Conservation (phyloP, 352 stramenopile species). For the Elongisporangium senticosum region DNA sequence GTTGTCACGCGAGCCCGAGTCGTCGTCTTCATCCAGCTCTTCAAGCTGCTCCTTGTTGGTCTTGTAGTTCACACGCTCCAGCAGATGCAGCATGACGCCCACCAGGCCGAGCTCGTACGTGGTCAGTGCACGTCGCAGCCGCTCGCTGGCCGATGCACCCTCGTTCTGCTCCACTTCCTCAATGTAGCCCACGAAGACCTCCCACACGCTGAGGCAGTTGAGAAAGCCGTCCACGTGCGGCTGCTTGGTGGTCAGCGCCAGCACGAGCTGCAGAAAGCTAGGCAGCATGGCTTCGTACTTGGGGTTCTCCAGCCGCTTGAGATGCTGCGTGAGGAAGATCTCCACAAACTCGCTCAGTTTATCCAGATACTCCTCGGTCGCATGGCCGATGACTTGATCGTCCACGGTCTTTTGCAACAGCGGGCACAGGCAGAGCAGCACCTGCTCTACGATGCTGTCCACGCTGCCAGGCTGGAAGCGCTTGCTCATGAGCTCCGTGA, state of each 20-base stretch:
- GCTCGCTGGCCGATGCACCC: conserved; percentile 41
- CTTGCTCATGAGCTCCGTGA: conserved; percentile 67
- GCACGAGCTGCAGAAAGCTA: conserved; percentile 49
- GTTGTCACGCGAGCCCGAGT: conserved; percentile 15
- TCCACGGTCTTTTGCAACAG: conserved; percentile 58
- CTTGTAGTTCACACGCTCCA: conserved; percentile 62
- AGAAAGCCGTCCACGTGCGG: conserved; percentile 67
- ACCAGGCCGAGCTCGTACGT: conserved; percentile 69
- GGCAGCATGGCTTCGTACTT: conserved; percentile 42
- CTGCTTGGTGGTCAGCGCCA: conserved; percentile 63
- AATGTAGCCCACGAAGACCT: conserved; percentile 79
- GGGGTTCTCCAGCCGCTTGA: conserved; percentile 61
- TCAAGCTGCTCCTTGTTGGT: conserved; percentile 61
- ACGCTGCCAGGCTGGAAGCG: conserved; percentile 33
- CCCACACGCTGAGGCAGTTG: conserved; percentile 77
- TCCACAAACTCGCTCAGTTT: conserved; percentile 77
- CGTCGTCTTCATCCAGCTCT: conserved; percentile 49
- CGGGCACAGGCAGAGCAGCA: conserved; percentile 46
- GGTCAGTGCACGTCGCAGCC: conserved; percentile 33
- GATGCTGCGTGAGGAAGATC: conserved; percentile 63
- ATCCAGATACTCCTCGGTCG: conserved; percentile 61
- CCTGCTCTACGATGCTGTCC: conserved; percentile 46
- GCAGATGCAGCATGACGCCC: conserved; percentile 71
- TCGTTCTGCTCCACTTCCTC: conserved; percentile 74
- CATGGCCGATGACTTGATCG: conserved; percentile 36